Evolutionary conservation across 495 filamentous ascomycete genomes (phyloP), one percentile per base, ranked within the genome.

Genomic region (Lichina pygmaea): DNA sequence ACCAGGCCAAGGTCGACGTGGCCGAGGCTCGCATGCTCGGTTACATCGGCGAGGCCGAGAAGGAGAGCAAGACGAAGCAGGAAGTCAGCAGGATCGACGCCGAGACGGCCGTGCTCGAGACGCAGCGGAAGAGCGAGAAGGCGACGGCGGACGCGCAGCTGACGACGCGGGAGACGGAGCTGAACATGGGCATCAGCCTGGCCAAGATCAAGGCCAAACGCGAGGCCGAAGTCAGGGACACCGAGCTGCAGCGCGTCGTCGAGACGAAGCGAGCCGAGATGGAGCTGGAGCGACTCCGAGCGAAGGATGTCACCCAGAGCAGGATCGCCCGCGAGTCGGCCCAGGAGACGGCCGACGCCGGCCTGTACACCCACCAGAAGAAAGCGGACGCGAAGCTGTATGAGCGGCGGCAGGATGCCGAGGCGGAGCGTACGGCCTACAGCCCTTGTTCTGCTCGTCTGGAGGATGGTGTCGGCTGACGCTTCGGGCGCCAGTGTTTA

Each of bases 71-170:
- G 53, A 75, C 79, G 44, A 79, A 81, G 52, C 76, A 81, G 46
- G 76, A 81, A 50, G 78, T 86, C 41, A 75, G 77, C 46, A 83
- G 80, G 60, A 86, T 89, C 52, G 69, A 83, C 52, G 80, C 78
- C 47, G 72, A 77, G 44, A 84, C 78, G 17, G 80, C 81, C 2
- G 80, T 85, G 6, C 69, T 77, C 44, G 81, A 86, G 61, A 86
- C 81, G 6, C 70, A 84, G 53, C 75, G 81, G 47, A 81, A 84
- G 51, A 72, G 74, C 42, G 78, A 86, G 61, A 79, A 79, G 46
- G 80, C 79, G 8, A 58, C 67, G 16, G 81, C 81, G 42, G 81
- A 86, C 56, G 77, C 78, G 41, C 71, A 49, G 34, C 68, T 85
- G 33, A 66, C 67, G 16, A 77, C 72, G 31, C 67, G 72, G 43